These are phyloP conservation scores for Colletotrichum sp. DNA, from an alignment of 2,329 filamentous ascomycete species.

Conservation along the genomic window DNA sequence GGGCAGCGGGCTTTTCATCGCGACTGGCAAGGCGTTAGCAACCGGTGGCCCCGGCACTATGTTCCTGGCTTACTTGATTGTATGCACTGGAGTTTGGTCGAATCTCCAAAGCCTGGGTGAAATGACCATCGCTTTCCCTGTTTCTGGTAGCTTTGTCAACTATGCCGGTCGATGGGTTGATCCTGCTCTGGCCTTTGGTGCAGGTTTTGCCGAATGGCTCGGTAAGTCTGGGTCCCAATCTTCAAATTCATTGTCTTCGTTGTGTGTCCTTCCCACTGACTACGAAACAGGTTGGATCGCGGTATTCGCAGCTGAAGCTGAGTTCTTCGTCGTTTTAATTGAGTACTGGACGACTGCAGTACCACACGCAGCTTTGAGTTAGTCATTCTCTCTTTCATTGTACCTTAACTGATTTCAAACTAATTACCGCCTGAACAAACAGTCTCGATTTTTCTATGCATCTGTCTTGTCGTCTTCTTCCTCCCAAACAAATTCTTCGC, in stretches of 20 bases:
- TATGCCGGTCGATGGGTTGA: constrained; percentile 41
- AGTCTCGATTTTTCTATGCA: neutral
- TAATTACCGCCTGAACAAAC: neutral
- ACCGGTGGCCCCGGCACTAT: constrained; percentile 34
- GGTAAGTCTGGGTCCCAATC: neutral
- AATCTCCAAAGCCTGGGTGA: constrained; percentile 28
- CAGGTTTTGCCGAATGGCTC: constrained; percentile 36
- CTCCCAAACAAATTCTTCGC: neutral
- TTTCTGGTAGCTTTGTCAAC: constrained; percentile 39
- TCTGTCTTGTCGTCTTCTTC: neutral
- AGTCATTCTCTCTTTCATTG: neutral
- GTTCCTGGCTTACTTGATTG: constrained; percentile 34
- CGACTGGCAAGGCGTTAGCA: constrained; percentile 34
- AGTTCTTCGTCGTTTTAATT: neutral
- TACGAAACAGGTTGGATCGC: neutral
- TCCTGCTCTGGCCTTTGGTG: constrained; percentile 40
- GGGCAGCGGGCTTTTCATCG: constrained; percentile 40
- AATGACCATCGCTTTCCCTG: constrained; percentile 40
- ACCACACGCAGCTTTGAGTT: neutral
- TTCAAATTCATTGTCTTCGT: neutral
- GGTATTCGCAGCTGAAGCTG: neutral
- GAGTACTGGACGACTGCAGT: neutral
- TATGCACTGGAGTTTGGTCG: constrained; percentile 20
- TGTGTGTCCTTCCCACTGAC: neutral
- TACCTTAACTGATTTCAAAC: neutral